phyloP scores from a whole-genome alignment of 257 asterid genomes.

The Penstemon newberryi region DNA sequence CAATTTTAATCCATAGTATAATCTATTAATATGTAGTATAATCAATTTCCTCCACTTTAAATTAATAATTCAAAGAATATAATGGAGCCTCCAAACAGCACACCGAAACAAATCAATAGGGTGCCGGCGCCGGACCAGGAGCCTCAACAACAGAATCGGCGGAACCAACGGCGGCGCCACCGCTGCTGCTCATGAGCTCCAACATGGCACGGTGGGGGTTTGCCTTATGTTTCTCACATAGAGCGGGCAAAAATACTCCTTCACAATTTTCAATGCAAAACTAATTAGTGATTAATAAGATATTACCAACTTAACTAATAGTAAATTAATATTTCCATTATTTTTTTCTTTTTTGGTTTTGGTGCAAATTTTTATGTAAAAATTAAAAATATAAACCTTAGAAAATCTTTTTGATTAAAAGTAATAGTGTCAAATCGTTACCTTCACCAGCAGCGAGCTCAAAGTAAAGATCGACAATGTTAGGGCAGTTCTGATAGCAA shows the following conservation, averaged over 20 bases:
- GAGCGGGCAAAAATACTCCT: conserved; percentile 68
- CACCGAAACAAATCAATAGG: not conserved
- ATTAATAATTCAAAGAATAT: conserved; percentile 19
- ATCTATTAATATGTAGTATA: too few species aligned
- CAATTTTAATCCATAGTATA: too few species aligned
- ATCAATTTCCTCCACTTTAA: too few species aligned
- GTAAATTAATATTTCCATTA: too few species aligned
- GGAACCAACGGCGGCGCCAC: conserved; percentile 42
- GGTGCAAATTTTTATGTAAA: not conserved
- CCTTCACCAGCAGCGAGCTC: conserved; percentile 90
- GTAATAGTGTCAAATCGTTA: conserved; percentile 15
- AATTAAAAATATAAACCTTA: not conserved
- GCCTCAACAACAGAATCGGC: conserved; percentile 19
- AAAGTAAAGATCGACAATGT: conserved; percentile 76
- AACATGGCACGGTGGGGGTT: conserved; percentile 65
- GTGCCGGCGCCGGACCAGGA: conserved; percentile 31
- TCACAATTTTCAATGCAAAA: conserved; percentile 7
- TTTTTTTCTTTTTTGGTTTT: too few species aligned
- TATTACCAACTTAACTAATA: not conserved
- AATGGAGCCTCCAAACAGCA: not conserved
- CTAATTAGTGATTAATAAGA: not conserved
- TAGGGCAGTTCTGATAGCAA: conserved; percentile 76
- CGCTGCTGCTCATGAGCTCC: conserved; percentile 61
- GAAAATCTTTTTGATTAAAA: too few species aligned
- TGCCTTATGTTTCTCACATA: conserved; percentile 56